Evolutionary conservation across 2,329 filamentous ascomycete species (phyloP).

Genomic region (Pyricularia sp.): DNA sequence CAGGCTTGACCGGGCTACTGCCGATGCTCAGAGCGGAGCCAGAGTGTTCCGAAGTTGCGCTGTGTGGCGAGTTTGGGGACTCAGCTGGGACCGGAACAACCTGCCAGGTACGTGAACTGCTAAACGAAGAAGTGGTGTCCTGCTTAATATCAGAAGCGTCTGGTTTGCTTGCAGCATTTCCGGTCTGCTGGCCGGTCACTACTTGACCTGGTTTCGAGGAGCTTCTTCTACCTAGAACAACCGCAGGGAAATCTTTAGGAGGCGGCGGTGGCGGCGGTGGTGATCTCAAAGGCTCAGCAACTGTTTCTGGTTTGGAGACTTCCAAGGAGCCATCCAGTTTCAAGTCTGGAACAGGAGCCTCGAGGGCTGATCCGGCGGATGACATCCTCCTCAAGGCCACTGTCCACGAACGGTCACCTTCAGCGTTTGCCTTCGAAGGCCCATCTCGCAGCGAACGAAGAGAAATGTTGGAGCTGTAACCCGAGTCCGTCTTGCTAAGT

Average conservation of each 20-base stretch:
- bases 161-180: not conserved
- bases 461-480: constrained; percentile 48
- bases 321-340: not conserved
- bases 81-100: constrained; percentile 9
- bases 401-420: not conserved
- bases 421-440: not conserved
- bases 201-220: not conserved
- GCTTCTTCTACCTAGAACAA: not conserved
- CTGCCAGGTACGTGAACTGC: constrained; percentile 5
- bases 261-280: constrained; percentile 21
- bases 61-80: constrained; percentile 16
- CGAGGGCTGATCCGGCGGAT: not conserved
- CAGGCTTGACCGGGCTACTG: constrained; percentile 20
- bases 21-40: constrained; percentile 21
- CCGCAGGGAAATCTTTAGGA: not conserved
- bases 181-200: not conserved
- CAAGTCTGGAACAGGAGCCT: not conserved
- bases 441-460: constrained; percentile 34
- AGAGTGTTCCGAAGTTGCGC: constrained; percentile 15
- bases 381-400: not conserved
- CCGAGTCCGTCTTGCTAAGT: constrained; percentile 45
- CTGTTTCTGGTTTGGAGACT: not conserved
- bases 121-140: too few species aligned
- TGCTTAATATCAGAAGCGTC: not conserved
- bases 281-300: constrained; percentile 9